These are phyloP conservation scores for Cladosporium phlei DNA, from an alignment of 2,329 filamentous ascomycete species.

Conservation along the genomic window DNA sequence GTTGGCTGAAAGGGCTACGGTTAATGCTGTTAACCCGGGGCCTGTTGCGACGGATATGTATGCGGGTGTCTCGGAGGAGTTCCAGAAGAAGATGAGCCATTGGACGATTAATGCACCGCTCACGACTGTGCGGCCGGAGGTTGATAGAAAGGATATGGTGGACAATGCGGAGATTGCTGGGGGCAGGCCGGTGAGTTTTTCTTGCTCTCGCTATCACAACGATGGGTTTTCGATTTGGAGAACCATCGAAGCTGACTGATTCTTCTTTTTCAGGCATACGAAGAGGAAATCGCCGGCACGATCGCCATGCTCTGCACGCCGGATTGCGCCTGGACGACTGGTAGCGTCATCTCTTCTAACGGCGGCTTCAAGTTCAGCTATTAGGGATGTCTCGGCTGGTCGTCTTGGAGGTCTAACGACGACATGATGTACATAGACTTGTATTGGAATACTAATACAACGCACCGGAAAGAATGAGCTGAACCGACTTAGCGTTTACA, in stretches of 20 bases:
- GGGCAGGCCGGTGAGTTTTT: constrained; percentile 44
- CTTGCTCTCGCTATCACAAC: no score
- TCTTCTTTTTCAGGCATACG: constrained; percentile 47
- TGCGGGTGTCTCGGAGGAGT: constrained; percentile 50
- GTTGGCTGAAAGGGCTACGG: constrained; percentile 56
- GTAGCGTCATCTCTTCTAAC: constrained; percentile 74
- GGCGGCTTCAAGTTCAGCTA: constrained; percentile 63
- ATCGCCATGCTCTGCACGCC: constrained; percentile 69
- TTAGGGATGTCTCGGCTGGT: not conserved
- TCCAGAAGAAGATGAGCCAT: constrained; percentile 55
- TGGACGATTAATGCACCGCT: constrained; percentile 63
- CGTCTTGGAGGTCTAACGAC: not conserved
- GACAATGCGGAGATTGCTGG: constrained; percentile 44
- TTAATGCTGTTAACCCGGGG: constrained; percentile 63
- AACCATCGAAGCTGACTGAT: constrained; percentile 15
- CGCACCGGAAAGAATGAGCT: no score
- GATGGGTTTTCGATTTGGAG: no score
- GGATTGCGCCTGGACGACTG: constrained; percentile 71
- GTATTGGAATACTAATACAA: no score
- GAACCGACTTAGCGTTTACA: no score
- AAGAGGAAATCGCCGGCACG: constrained; percentile 67
- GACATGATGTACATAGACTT: not conserved
- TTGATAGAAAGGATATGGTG: constrained; percentile 57
- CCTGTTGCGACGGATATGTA: constrained; percentile 67
- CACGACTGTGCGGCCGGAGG: constrained; percentile 53